Percentiles rank a stretch among this genome's conserved stretches.
Conservation (phyloP, 2,329 filamentous ascomycete genomes). For the Elsinoe fawcettii region DNA sequence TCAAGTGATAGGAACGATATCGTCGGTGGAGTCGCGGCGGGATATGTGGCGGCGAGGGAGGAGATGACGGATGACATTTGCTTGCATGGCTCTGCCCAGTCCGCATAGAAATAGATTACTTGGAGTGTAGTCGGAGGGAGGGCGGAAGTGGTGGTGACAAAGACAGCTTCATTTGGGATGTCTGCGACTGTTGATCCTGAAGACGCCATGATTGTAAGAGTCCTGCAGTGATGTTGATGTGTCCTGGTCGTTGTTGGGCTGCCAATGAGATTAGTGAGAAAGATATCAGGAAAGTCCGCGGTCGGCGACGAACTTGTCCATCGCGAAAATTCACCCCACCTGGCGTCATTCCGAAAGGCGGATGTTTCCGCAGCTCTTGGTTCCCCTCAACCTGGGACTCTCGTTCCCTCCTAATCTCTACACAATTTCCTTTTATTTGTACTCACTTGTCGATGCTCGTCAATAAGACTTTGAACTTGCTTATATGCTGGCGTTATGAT, state of each 20-base stretch:
- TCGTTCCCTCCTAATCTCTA: no score
- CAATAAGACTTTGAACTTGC: no score
- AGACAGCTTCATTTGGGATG: slow-evolving; percentile 65
- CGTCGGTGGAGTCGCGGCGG: slow-evolving; percentile 54
- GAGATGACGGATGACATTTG: slow-evolving; percentile 85
- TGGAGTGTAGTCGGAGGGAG: slow-evolving; percentile 65
- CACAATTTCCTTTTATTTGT: no score
- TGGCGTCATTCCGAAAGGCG: slow-evolving; percentile 2
- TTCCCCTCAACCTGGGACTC: no score
- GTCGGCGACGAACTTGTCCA: slow-evolving; percentile 1
- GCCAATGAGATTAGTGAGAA: background rate
- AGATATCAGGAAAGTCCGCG: slow-evolving; percentile 1
- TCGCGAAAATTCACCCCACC: slow-evolving; percentile 13
- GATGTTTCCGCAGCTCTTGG: background rate
- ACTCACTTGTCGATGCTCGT: no score
- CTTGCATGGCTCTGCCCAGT: slow-evolving; percentile 92
- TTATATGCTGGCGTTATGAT: no score
- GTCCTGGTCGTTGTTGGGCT: background rate
- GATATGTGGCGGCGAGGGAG: slow-evolving; percentile 80
- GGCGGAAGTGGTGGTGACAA: slow-evolving; percentile 59
- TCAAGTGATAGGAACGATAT: slow-evolving; percentile 86
- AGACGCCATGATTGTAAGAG: background rate
- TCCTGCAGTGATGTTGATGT: background rate
- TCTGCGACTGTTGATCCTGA: slow-evolving; percentile 55
- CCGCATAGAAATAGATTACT: slow-evolving; percentile 88